Evolutionary conservation across 805 yeast genomes (phyloP), one percentile per base, ranked within the genome.

Genomic region (Pichia rugopelliculosa): DNA sequence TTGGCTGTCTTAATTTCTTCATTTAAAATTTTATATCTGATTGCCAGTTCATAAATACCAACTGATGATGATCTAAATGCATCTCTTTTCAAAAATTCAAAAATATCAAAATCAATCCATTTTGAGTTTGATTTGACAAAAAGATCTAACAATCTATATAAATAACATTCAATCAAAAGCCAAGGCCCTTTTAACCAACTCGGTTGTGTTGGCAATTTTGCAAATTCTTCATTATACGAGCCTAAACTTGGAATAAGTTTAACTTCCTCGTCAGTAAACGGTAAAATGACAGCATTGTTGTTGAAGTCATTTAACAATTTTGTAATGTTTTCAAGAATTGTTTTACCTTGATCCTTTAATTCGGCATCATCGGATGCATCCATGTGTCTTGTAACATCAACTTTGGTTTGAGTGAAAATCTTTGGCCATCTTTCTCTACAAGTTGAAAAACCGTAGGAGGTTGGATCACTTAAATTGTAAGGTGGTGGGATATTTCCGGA

Each of bases 181-280:
- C 99, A 93, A 18, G 96, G 96, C 1, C 91, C 95, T 9, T 82
- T 73, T 41, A 71, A 68, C 97, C 97, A 93, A 15, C 85, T 77
- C 11, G 62, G 58, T 2, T 55, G 36, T 24, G 21, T 58, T n/a
- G 62, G 65, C 41, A 68, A 56, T 23, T 59, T 53, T 22, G 57
- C 60, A 56, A 81, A 66, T 33, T 76, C 73, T 4, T 72, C 74
- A 66, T 91, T 87, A 68, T 79, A 90, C 7, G 77, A 69, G 12
- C 64, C 61, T 48, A 82, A 74, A 33, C 79, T 75, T 10, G 69
- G 62, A 38, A 72, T 68, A n/a, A 57, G 46, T 11, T 30, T 21
- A 4, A 47, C 15, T 15, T 48, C 46, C 2, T 45, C 50, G 5
- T 59, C 53, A 26, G 69, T 70, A 9, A 65, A 65, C n/a, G 66